Evolutionary conservation across 2,329 filamentous ascomycete species (phyloP).

Genomic region (Rhynchosporium graminicola): DNA sequence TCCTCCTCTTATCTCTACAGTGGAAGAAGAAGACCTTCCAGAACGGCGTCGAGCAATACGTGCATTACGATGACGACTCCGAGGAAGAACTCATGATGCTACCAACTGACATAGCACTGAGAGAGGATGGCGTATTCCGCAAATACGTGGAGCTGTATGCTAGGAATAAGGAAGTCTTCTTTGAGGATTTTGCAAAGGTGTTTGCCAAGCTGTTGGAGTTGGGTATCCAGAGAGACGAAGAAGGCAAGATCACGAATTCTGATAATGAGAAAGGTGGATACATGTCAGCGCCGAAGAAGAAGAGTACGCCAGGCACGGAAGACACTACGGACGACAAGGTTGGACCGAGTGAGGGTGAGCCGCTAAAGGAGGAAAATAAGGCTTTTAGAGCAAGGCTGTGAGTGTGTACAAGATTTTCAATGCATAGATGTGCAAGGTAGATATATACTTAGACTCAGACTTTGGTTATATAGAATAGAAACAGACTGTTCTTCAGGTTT

Average conservation of each 20-base stretch:
- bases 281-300: constrained; percentile 58
- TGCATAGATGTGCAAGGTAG: constrained; percentile 16
- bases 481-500: not conserved
- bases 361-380: constrained; percentile 41
- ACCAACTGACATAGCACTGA: constrained; percentile 62
- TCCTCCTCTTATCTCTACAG: constrained; percentile 51
- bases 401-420: constrained; percentile 9
- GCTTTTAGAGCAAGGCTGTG: constrained; percentile 36
- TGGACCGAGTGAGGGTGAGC: constrained; percentile 43
- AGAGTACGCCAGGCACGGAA: constrained; percentile 37
- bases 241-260: constrained; percentile 54
- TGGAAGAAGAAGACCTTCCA: constrained; percentile 56
- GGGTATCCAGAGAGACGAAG: constrained; percentile 56
- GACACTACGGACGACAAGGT: constrained; percentile 39
- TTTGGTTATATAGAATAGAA: constrained; percentile 7
- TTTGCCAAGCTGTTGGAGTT: constrained; percentile 63
- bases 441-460: constrained; percentile 19
- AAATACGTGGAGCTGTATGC: constrained; percentile 61
- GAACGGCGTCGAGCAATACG: constrained; percentile 58
- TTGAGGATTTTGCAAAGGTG: constrained; percentile 57
- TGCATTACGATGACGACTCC: constrained; percentile 57
- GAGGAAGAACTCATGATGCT: constrained; percentile 64
- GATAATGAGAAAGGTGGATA: constrained; percentile 61
- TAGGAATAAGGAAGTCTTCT: constrained; percentile 62
- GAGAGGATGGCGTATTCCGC: constrained; percentile 53